These are phyloP conservation scores for Diaporthe eres DNA, from an alignment of 2,329 filamentous ascomycete genomes.

Conservation along the genomic window DNA sequence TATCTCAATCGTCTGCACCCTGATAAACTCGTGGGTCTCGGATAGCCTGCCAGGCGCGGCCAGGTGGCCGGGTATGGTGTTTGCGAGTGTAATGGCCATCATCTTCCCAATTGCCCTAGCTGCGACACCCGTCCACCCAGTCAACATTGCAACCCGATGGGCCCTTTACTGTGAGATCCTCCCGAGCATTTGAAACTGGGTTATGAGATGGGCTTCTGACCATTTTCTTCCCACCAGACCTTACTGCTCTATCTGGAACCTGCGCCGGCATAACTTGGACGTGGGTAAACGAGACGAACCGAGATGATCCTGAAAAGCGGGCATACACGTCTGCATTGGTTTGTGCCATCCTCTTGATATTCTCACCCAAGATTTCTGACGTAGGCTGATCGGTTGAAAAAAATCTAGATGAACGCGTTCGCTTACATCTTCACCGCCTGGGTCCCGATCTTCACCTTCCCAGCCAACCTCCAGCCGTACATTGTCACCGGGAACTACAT, in stretches of 20 bases:
- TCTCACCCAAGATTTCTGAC: too few species aligned
- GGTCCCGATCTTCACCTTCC: conserved; percentile 50
- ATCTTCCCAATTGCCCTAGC: conserved; percentile 47
- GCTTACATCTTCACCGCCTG: conserved; percentile 50
- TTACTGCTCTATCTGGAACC: not conserved
- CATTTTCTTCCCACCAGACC: not conserved
- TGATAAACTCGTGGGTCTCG: conserved; percentile 27
- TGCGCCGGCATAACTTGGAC: conserved; percentile 15
- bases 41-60: conserved; percentile 46
- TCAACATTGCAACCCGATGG: conserved; percentile 8
- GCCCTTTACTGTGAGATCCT: not conserved
- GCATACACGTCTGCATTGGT: conserved; percentile 49
- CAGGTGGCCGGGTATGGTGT: conserved; percentile 49
- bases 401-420: conserved; percentile 48
- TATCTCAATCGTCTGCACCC: not conserved
- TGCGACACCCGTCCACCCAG: conserved; percentile 45
- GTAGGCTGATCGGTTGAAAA: not conserved
- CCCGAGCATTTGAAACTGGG: not conserved
- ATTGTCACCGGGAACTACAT: conserved; percentile 50
- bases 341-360: not conserved
- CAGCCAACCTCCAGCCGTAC: conserved; percentile 48
- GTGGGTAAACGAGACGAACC: conserved; percentile 47
- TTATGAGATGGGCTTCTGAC: not conserved
- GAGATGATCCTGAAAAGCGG: conserved; percentile 48
- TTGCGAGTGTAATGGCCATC: conserved; percentile 45